Evolutionary conservation across 164 flowering plant genomes (phyloP), one percentile per base, ranked within the genome.

Genomic region (Macadamia integrifolia): DNA sequence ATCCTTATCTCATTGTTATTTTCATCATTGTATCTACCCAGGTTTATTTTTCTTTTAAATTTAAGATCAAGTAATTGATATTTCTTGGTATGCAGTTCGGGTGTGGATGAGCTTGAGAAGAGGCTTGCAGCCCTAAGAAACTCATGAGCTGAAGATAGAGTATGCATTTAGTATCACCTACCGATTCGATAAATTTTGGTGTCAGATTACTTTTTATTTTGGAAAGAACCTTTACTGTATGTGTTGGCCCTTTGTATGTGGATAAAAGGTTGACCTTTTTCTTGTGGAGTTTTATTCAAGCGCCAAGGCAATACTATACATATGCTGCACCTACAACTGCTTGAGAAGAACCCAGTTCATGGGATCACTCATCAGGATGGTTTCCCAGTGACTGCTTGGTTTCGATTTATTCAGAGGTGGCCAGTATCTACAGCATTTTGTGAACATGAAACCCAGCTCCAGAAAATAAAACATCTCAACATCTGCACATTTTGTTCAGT

Each of bases 81-180:
- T 40, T 18, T 18, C 42, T 64, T 46, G 9, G 12, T 62, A 15
- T 80, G 82, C 86, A 92, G 98, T 77, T 88, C 96, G 43, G 82
- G 83, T 40, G 80, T 83, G 53, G 85, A 80, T 79, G 95, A 91
- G 58, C 85, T 93, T 62, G 98, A 91, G 84, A 84, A 90, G 86
- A 81, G 98, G 74, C 77, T 93, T 86, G 98, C 95, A 42, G 91
- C 93, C 60, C 96, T 93, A 55, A 78, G 95, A 78, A 85, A 85
- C 58, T 76, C 87, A 40, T 87, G 74, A 80, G 69, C 62, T 69
- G 60, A 48, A 58, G 65, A 61, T 31, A 30, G 0, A 58, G 7
- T 11, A 46, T 8, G 13, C 50, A 4, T 40, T 18, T 52, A 11
- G 13, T 13, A 48, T 31, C 53, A 1, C 50, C 65, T 28, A 57